Percentiles rank a stretch among this genome's conserved stretches.
phyloP scores from a whole-genome alignment of 106 monocot species.

The Allium sativum region DNA sequence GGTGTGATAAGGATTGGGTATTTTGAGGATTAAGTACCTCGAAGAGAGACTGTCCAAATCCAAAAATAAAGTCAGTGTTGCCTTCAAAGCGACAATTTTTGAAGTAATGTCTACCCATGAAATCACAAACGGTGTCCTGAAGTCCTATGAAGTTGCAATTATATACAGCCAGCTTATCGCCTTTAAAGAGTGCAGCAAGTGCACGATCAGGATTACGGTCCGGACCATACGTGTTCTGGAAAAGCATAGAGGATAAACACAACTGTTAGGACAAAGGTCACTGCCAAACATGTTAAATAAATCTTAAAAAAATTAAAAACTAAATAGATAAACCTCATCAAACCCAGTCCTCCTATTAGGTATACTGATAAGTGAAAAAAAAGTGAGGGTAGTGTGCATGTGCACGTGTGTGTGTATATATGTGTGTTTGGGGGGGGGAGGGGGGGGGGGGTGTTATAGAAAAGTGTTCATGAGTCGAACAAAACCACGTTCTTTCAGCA shows the following conservation, averaged over 20 bases:
- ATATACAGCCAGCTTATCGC: slow-evolving; percentile 14
- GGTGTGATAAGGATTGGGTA: too few relatives aligned
- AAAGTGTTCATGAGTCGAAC: too few relatives aligned
- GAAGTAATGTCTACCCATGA: slow-evolving; percentile 21
- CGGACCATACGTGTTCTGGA: neutral
- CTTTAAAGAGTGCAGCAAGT: slow-evolving; percentile 6
- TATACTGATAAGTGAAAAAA: too few relatives aligned
- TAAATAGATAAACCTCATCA: neutral
- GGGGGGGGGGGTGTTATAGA: too few relatives aligned
- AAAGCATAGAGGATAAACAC: neutral
- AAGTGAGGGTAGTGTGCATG: too few relatives aligned
- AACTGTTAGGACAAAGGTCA: neutral
- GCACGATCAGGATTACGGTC: neutral
- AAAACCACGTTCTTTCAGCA: too few relatives aligned
- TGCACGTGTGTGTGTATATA: too few relatives aligned
- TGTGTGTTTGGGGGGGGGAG: too few relatives aligned
- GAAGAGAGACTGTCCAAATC: slow-evolving; percentile 11
- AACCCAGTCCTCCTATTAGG: neutral
- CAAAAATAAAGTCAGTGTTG: slow-evolving; percentile 21
- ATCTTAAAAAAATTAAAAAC: too few relatives aligned
- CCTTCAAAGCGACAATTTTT: slow-evolving; percentile 22
- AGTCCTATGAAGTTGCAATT: slow-evolving; percentile 15
- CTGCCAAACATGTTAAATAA: too few relatives aligned
- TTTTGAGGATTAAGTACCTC: neutral
- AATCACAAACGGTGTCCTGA: slow-evolving; percentile 25